Base-by-base conservation (phyloP, 2,329 filamentous ascomycete genomes). In the Fusarium clavum region DNA sequence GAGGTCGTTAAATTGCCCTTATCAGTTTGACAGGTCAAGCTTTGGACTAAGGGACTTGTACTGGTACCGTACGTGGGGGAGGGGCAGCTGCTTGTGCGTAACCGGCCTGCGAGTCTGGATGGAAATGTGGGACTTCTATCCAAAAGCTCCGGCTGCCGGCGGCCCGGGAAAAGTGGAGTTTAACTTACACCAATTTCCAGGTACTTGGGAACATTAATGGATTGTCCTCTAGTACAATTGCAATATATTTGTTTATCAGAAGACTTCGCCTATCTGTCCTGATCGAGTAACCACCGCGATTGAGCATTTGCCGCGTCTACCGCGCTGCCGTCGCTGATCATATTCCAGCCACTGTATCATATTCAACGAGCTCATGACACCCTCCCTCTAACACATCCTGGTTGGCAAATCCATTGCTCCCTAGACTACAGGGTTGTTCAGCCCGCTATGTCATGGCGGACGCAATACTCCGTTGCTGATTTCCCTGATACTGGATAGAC, bases 21-120 rank as follows among this genome's bases (percentile, higher is more conserved):
- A 71, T 70, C 67, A 47, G 56, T 32, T 66, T 69, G 61, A 67
- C 20, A 45, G 47, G 22, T n/a, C 27, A 46, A 70, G 66, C 66
- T 70, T 43, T 43, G 41, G 49, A 53, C 34, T 20, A 47, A 43
- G 49, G 34, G 24, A 43, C 27, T n/a, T 38, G 34, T 38, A 38
- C 18, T n/a, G 16, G 18, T 54, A 40, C 30, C 14, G 29, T 34
- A 69, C 57, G 62, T 58, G 67, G 57, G 67, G 67, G 67, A 62
- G 66, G 62, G 67, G 67, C 46, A 48, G 18, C 13, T 24, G 18
- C 47, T 32, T 32, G 29, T 49, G 20, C 30, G 27, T 29, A 27
- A 13, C 18, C 25, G 45, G 34, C 18, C 34, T 29, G 30, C 14
- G 18, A 40, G 24, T 41, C 43, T 24, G 29, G 45, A 55, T 24